These are phyloP conservation scores for Aspergillus haitiensis DNA, from an alignment of 495 filamentous ascomycete species.

Conservation along the genomic window DNA sequence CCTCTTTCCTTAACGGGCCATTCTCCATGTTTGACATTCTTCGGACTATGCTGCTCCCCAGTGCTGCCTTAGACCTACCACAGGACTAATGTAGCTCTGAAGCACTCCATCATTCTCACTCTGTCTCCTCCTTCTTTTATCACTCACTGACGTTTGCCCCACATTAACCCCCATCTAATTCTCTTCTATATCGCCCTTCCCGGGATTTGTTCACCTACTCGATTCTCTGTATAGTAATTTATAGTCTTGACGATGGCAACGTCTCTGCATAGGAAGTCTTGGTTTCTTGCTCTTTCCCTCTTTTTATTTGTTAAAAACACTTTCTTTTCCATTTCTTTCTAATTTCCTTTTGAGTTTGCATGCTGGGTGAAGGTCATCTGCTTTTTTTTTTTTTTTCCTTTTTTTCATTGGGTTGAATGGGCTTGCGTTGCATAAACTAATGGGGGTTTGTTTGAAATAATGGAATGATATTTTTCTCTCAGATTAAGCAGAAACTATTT, in stretches of 20 bases:
- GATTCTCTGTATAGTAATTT: conserved; percentile 20
- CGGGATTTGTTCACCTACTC: conserved; percentile 1
- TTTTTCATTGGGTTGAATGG: conserved; percentile 7
- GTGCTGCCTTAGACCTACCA: no score
- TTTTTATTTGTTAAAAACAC: neutral
- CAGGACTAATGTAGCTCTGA: neutral
- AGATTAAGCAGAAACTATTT: no score
- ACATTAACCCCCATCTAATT: neutral
- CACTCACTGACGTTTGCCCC: neutral
- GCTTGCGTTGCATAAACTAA: conserved; percentile 1
- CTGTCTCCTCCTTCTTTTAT: neutral
- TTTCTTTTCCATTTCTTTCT: conserved; percentile 2
- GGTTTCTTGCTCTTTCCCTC: conserved; percentile 1
- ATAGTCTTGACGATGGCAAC: conserved; percentile 9
- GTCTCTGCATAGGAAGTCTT: conserved; percentile 7
- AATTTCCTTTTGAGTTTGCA: conserved; percentile 6
- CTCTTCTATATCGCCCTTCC: neutral
- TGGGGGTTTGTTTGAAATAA: neutral
- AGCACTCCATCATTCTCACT: neutral
- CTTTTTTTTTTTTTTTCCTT: conserved; percentile 4
- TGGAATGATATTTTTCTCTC: no score
- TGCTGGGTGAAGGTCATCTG: conserved; percentile 10
- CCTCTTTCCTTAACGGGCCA: neutral
- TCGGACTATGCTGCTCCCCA: neutral
- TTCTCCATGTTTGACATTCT: neutral